Evolutionary conservation across 257 asterid species (phyloP), one percentile per base, ranked within the genome.

Genomic region (Forsythia suspensa): DNA sequence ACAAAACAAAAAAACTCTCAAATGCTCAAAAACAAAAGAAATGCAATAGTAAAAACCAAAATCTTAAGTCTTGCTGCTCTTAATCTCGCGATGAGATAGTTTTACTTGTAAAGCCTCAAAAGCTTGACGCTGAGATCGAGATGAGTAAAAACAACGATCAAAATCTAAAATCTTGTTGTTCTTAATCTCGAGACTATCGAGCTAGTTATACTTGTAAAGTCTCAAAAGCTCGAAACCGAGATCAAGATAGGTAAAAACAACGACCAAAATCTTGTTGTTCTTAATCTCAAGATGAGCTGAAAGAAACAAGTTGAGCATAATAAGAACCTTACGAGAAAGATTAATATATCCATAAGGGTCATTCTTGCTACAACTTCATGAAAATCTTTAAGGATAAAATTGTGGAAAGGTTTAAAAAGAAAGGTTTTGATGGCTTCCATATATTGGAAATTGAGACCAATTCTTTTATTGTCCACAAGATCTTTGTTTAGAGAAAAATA

Each of bases 341-440:
- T 71, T 71, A 91, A 80, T 72, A 73, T 86, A 79, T 89, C 87
- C 21, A 82, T 4, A 9, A 85, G 79, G 69, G 85, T 78, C 94
- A 91, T 86, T 69, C 83, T 73, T 1, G 39, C 75, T 6, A 91
- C 73, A 15, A 78, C 36, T 21, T 77, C 80, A 8, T 77, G 91
- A 67, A 91, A 89, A 44, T 89, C 94, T 83, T 71, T 82, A 70
- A 87, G 92, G 74, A 91, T 77, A 79, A 87, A 71, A 20, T 42
- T 24, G 41, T 70, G 81, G 0, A 90, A 82, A 68, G 92, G 89
- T 16, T 80, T 70, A 39, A 85, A 61, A 29, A 88, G 44, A 8
- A 88, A 21, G 79, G 82, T 20, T 51, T 36, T 84, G 8, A 91
- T 59, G 37, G 79, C 59, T 7, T 79, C 70, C 85, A 88, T 84